phyloP scores from a whole-genome alignment of 1,139 yeast species.

The Candida glucosophila region DNA sequence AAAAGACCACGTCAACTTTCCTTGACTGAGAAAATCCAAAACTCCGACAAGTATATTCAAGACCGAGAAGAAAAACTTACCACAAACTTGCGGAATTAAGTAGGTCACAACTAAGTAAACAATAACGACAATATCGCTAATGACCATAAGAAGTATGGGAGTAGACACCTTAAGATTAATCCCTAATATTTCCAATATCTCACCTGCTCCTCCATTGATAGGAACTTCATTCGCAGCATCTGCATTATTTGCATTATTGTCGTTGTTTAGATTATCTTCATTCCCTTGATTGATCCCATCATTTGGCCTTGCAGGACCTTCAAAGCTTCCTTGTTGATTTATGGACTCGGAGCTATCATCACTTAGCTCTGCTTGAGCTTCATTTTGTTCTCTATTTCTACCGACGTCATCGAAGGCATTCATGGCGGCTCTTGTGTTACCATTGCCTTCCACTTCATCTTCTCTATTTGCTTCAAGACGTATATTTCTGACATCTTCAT shows the following conservation, averaged over 20 bases:
- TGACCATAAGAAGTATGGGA: conserved; percentile 26
- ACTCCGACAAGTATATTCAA: conserved; percentile 8
- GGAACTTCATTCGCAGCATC: too few relatives aligned
- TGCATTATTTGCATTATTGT: conserved; percentile 1
- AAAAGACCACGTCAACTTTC: neutral
- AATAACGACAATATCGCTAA: conserved; percentile 35
- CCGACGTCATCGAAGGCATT: conserved; percentile 2
- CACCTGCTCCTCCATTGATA: conserved; percentile 17
- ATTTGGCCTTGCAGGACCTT: conserved; percentile 1
- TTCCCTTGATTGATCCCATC: conserved; percentile 1
- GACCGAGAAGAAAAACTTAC: conserved; percentile 23
- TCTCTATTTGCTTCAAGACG: conserved; percentile 2
- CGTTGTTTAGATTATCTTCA: conserved; percentile 1
- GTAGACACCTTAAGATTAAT: conserved; percentile 25
- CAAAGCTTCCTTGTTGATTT: conserved; percentile 1
- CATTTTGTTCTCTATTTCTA: neutral
- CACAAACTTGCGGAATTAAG: conserved; percentile 47
- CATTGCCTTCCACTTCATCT: conserved; percentile 4
- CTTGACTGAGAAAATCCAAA: neutral
- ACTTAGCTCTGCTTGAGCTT: neutral
- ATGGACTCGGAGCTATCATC: conserved; percentile 1
- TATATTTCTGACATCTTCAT: conserved; percentile 1
- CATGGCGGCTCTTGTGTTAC: conserved; percentile 2
- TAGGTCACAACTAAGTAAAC: conserved; percentile 40
- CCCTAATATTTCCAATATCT: conserved; percentile 29